These are phyloP conservation scores for Crucihimalaya himalaica DNA, from an alignment of 345 rosid species.

Conservation along the genomic window DNA sequence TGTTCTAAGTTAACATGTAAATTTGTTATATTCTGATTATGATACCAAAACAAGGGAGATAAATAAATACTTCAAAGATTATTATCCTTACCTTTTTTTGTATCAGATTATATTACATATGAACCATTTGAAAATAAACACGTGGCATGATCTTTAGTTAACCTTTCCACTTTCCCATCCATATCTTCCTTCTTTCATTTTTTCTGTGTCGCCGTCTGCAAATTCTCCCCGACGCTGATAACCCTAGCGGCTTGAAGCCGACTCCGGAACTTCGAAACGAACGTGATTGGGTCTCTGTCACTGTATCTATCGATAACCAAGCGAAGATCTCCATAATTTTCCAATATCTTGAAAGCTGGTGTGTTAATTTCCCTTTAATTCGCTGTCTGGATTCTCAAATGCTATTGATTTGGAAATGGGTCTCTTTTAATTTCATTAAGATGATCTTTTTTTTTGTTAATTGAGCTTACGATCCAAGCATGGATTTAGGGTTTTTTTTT, in stretches of 20 bases:
- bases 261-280: neutral
- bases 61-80: neutral
- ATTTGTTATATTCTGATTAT: neutral
- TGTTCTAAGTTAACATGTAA: neutral
- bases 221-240: conserved; percentile 30
- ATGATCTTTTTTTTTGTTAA: conserved; percentile 3
- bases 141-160: conserved; percentile 3
- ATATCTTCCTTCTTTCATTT: conserved; percentile 10
- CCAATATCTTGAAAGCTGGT: conserved; percentile 27
- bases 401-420: conserved; percentile 28
- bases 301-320: neutral
- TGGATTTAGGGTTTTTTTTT: conserved; percentile 11
- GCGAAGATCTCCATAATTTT: conserved; percentile 17
- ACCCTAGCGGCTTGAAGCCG: conserved; percentile 21
- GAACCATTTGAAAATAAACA: neutral
- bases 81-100: too few species aligned
- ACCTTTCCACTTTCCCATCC: conserved; percentile 14
- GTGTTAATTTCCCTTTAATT: neutral
- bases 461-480: conserved; percentile 26
- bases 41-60: neutral
- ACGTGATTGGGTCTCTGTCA: neutral
- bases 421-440: neutral
- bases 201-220: conserved; percentile 38
- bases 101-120: too few species aligned
- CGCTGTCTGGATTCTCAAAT: neutral